A percentile compares a stretch with the other conserved stretches of the same genome.
These are phyloP conservation scores for Trichoderma gracile DNA, from an alignment of 2,329 filamentous ascomycete genomes.

Conservation along the genomic window DNA sequence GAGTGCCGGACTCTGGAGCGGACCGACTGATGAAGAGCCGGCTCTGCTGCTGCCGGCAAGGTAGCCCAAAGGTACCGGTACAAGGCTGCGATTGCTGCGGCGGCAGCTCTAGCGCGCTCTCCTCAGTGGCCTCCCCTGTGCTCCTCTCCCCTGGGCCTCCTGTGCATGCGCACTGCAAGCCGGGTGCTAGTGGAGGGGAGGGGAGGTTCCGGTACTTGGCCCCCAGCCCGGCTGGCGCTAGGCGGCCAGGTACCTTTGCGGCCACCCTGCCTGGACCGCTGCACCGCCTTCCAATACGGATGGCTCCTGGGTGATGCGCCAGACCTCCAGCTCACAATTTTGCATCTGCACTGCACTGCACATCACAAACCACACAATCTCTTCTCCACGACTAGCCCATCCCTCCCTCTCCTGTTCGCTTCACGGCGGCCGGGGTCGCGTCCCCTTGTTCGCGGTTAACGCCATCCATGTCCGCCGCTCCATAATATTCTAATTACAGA, in stretches of 20 bases:
- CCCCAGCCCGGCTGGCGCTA: background rate
- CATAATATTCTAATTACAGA: slow-evolving; percentile 42
- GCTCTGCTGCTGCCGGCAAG: no score
- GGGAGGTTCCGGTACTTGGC: background rate
- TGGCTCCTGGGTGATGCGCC: slow-evolving; percentile 4
- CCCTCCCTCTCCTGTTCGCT: slow-evolving; percentile 25
- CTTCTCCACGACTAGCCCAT: slow-evolving; percentile 15
- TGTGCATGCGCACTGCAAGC: no score
- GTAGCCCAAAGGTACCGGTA: no score
- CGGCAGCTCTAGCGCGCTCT: no score
- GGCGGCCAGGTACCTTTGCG: background rate
- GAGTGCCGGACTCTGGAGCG: no score
- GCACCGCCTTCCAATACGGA: background rate
- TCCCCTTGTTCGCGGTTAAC: slow-evolving; percentile 32
- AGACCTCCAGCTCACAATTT: slow-evolving; percentile 16
- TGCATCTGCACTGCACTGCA: slow-evolving; percentile 19
- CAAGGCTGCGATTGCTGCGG: no score
- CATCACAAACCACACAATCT: slow-evolving; percentile 24
- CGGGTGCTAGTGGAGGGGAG: no score
- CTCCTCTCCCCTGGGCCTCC: no score
- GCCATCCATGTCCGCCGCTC: slow-evolving; percentile 38
- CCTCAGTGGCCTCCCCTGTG: no score
- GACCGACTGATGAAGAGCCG: no score
- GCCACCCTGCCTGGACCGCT: background rate
- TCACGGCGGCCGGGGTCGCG: slow-evolving; percentile 36